Evolutionary conservation across 805 yeast species (phyloP).

Genomic region (Starmerella powellii): DNA sequence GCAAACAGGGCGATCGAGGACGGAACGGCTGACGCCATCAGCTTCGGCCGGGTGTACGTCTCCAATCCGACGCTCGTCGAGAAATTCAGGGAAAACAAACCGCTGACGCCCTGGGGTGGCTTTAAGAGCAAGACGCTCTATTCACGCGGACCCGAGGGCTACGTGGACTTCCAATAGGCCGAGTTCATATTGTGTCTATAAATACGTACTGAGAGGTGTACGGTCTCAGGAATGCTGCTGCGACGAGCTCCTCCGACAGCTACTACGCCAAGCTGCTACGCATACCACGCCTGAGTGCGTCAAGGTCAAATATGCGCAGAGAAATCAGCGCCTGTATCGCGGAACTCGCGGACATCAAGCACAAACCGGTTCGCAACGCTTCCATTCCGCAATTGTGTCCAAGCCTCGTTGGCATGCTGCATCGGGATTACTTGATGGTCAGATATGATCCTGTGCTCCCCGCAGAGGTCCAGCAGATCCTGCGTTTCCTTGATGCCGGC

Average conservation of each 20-base stretch:
- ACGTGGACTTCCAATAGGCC: constrained; percentile 27
- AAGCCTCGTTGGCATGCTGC: constrained; percentile 22
- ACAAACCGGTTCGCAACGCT: constrained; percentile 19
- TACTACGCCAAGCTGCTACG: too few species aligned
- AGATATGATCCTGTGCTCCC: constrained; percentile 44
- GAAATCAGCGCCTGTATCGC: neutral
- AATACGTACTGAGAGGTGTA: too few species aligned
- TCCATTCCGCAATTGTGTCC: constrained; percentile 8
- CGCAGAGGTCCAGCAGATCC: constrained; percentile 55
- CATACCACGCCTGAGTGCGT: too few species aligned
- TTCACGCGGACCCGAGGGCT: constrained; percentile 32
- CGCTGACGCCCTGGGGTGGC: constrained; percentile 35
- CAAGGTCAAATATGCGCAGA: too few species aligned
- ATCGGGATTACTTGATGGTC: constrained; percentile 53
- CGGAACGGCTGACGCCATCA: constrained; percentile 24
- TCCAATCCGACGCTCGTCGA: constrained; percentile 45
- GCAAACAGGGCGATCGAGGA: constrained; percentile 8
- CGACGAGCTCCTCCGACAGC: too few species aligned
- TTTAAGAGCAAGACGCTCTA: constrained; percentile 31
- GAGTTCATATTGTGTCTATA: too few species aligned
- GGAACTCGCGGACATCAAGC: constrained; percentile 8
- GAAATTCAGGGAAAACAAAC: constrained; percentile 33
- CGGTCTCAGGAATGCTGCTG: too few species aligned
- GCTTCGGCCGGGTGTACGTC: constrained; percentile 39
- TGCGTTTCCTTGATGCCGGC: constrained; percentile 55